phyloP scores from a whole-genome alignment of 192 early-diverging fungal species.

The Backusella liffmaniae region DNA sequence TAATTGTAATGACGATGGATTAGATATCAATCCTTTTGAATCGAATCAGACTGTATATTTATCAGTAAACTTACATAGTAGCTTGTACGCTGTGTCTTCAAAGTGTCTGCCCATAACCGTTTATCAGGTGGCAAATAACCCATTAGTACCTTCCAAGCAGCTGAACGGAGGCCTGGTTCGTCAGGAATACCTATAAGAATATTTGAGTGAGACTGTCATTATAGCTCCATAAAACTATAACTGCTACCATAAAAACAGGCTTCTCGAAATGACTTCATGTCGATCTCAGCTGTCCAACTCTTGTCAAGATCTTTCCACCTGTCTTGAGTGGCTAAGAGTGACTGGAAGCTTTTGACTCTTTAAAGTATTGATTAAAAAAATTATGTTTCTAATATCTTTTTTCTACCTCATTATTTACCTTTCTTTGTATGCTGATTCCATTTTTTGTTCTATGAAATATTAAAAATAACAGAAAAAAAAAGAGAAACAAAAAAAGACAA shows the following conservation, averaged over 20 bases:
- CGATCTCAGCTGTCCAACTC: constrained; percentile 37
- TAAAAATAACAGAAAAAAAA: neutral
- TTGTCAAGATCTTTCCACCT: constrained; percentile 8
- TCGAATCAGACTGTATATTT: neutral
- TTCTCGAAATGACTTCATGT: constrained; percentile 50
- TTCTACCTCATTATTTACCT: constrained; percentile 16
- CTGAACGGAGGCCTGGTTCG: constrained; percentile 54
- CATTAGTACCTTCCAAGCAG: constrained; percentile 70
- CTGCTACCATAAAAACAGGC: constrained; percentile 55
- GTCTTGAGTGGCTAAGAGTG: neutral
- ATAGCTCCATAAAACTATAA: neutral
- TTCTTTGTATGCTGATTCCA: constrained; percentile 37
- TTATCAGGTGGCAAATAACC: constrained; percentile 69
- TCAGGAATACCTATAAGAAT: constrained; percentile 70
- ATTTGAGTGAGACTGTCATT: neutral
- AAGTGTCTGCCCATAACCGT: constrained; percentile 49
- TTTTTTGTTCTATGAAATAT: neutral
- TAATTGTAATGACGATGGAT: neutral
- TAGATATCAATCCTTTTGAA: neutral
- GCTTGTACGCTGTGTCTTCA: constrained; percentile 45
- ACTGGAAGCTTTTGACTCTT: constrained; percentile 32
- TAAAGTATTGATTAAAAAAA: neutral
- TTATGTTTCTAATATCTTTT: neutral
- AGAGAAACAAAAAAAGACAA: neutral
- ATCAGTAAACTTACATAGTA: constrained; percentile 58